phyloP scores from a whole-genome alignment of 2,329 filamentous ascomycete species.

The Ophiostoma perfectum region DNA sequence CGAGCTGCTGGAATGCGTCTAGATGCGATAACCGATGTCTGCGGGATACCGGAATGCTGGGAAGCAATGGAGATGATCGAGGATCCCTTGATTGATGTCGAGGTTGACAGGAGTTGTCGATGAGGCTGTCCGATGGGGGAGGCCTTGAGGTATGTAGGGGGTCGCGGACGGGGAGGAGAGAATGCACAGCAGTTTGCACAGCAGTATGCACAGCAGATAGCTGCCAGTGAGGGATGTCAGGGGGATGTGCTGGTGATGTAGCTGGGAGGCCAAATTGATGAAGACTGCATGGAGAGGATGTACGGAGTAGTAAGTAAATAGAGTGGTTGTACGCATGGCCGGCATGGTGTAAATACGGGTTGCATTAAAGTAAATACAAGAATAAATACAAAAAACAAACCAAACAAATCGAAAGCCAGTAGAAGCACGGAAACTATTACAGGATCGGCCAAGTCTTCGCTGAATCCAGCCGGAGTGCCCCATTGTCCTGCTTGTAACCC shows the following conservation, averaged over 20 bases:
- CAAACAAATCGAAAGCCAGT: constrained; percentile 5
- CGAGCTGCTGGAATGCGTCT: background rate
- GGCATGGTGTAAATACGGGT: constrained; percentile 5
- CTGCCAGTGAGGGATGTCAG: background rate
- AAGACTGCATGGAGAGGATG: constrained; percentile 4
- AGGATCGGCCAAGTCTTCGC: background rate
- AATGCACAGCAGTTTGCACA: background rate
- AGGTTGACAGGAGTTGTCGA: background rate
- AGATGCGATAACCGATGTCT: background rate
- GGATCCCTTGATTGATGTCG: background rate
- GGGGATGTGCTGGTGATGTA: background rate
- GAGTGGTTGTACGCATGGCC: background rate
- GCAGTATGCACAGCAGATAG: background rate
- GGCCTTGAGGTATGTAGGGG: constrained; percentile 5
- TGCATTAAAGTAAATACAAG: background rate
- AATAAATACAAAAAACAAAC: constrained; percentile 12
- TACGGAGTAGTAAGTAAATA: constrained; percentile 4
- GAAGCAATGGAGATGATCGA: background rate
- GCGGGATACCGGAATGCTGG: background rate
- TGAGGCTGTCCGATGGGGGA: background rate
- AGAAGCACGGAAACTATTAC: background rate
- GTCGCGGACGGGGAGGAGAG: background rate
- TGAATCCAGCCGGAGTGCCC: background rate
- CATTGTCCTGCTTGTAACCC: background rate
- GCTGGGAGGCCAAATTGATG: background rate